A percentile compares a stretch with the other conserved stretches of the same genome.
Conservation (phyloP, 805 yeast species). For the Tanozyma kutaoensis region DNA sequence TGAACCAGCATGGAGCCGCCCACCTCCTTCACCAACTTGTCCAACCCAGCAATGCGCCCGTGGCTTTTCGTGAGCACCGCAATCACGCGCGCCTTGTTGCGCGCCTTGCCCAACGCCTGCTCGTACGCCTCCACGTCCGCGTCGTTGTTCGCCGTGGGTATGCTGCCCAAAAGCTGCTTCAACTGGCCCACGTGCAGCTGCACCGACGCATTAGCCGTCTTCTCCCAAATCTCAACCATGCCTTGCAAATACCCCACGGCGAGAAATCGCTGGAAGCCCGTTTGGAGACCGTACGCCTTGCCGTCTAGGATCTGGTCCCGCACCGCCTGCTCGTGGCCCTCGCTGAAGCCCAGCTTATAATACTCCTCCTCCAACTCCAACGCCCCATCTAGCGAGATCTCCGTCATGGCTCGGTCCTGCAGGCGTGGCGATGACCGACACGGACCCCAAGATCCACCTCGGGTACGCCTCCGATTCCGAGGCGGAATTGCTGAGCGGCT, state of each 20-base stretch:
- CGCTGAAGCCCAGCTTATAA: slow-evolving; percentile 57
- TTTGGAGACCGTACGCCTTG: slow-evolving; percentile 70
- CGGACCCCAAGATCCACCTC: too few relatives aligned
- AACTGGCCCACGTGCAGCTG: slow-evolving; percentile 14
- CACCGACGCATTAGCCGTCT: slow-evolving; percentile 5
- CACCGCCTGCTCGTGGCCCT: slow-evolving; percentile 54
- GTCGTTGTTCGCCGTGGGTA: slow-evolving; percentile 30
- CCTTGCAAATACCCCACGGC: slow-evolving; percentile 59
- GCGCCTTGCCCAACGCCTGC: slow-evolving; percentile 34
- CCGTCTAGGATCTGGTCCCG: slow-evolving; percentile 60
- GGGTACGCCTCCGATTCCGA: too few relatives aligned
- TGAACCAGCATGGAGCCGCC: not conserved
- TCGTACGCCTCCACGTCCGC: slow-evolving; percentile 44
- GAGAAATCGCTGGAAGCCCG: slow-evolving; percentile 59
- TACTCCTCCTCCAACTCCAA: slow-evolving; percentile 46
- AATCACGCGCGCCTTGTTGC: slow-evolving; percentile 48
- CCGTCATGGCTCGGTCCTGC: too few relatives aligned
- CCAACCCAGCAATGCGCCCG: not conserved
- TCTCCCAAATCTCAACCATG: slow-evolving; percentile 25
- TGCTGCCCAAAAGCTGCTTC: slow-evolving; percentile 9
- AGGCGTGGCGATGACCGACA: too few relatives aligned
- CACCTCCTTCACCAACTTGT: not conserved
- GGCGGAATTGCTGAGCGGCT: too few relatives aligned
- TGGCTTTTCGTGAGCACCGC: slow-evolving; percentile 17
- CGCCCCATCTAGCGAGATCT: slow-evolving; percentile 29